Evolutionary conservation across 2,329 filamentous ascomycete genomes (phyloP), one percentile per base, ranked within the genome.

Genomic region (Xylariaceae sp.): DNA sequence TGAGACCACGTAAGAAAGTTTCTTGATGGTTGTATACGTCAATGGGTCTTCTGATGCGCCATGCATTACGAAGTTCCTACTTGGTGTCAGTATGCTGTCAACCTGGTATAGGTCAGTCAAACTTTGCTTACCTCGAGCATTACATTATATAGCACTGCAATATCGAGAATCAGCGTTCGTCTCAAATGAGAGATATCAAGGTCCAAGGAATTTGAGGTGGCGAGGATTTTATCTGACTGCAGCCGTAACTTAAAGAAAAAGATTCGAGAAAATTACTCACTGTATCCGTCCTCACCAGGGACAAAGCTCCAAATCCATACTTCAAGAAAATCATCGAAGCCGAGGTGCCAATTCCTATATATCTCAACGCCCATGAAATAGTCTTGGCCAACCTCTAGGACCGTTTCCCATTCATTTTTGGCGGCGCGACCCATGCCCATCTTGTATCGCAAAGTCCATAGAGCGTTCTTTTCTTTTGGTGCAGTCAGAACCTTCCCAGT

Each of bases 251-350:
- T 1, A 8, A 12, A 32, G 29, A 5, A 13, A 18, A 19, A 41
- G n/a, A 13, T 12, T 44, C 5, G 26, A 29, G 41, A 29, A 16
- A 7, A 16, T 21, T 30, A 45, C 42, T 45, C 29, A 45, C 42
- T 32, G 26, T 30, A 18, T 13, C 42, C 42, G 8, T 32, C 29
- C 19, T 55, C 32, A 8, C 59, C 64, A 16, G 65, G 64, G 13
- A 54, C 59, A 36, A 67, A 65, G 40, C 67, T 61, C 66, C 66
- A 68, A 29, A 68, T 54, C 61, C 65, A 68, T 32, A 68, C 56
- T 16, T 68, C 66, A 29, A 67, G 67, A 47, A 61, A 65, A 16
- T 62, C 59, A n/a, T 67, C 64, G 36, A 67, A 67, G 10, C 58
- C 59, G 8, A 68, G 55, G 30, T 57, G 55, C 61, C 63, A 68